A percentile compares a stretch with the other conserved stretches of the same genome.
Conservation (phyloP, 2,329 filamentous ascomycete genomes). For the Aspergillus eucalypticola region DNA sequence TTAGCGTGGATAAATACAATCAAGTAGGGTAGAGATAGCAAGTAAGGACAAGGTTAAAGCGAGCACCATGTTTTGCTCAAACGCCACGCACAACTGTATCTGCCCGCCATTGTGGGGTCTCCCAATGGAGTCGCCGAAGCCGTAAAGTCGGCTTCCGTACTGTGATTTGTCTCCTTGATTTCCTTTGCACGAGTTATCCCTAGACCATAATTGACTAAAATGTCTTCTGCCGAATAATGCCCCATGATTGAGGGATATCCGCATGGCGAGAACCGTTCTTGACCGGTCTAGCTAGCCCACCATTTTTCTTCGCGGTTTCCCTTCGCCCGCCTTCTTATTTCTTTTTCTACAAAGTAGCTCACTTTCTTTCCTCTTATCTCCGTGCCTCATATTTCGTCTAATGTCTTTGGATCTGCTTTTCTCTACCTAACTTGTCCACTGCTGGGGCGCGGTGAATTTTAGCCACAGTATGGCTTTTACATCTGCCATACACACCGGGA, state of each 20-base stretch:
- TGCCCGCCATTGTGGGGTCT: slow-evolving; percentile 5
- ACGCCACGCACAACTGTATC: neutral
- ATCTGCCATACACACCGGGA: slow-evolving; percentile 20
- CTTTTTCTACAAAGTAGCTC: neutral
- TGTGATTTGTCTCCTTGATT: slow-evolving; percentile 4
- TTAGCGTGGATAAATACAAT: too few species aligned
- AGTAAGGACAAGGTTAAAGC: neutral
- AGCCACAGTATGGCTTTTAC: slow-evolving; percentile 12
- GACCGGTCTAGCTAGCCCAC: slow-evolving; percentile 6
- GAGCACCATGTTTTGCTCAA: neutral
- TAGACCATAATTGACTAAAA: neutral
- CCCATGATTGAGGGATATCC: neutral
- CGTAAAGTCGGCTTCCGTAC: neutral
- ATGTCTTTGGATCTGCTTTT: neutral
- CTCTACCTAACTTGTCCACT: neutral
- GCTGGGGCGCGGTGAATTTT: neutral
- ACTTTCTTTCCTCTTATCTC: neutral
- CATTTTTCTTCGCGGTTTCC: slow-evolving; percentile 2
- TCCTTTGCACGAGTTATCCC: neutral
- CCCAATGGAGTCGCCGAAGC: slow-evolving; percentile 1
- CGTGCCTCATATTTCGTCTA: neutral
- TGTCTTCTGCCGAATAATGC: neutral
- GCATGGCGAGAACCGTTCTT: slow-evolving; percentile 4
- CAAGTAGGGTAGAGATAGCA: neutral
- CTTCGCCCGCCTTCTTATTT: neutral